phyloP scores from a whole-genome alignment of 352 stramenopile species.

The Globisporangium radiosum region DNA sequence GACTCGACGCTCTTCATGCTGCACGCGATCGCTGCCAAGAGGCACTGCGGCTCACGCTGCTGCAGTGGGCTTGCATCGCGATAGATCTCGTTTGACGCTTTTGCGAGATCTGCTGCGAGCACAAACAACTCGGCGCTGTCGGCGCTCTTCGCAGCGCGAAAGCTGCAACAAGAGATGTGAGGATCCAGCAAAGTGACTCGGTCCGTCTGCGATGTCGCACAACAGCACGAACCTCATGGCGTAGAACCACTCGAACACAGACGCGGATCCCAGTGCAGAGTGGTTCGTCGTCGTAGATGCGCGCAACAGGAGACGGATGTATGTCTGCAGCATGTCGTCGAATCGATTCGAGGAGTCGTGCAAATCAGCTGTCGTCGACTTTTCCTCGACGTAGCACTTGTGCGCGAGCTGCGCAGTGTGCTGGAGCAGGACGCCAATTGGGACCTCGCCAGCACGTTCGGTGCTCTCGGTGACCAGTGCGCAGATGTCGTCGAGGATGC shows the following conservation, averaged over 20 bases:
- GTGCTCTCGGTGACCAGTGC: constrained; percentile 3
- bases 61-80: constrained; percentile 27
- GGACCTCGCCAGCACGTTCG: constrained; percentile 9
- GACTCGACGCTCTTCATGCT: constrained; percentile 50
- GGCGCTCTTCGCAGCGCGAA: constrained; percentile 60
- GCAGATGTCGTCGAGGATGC: constrained; percentile 54
- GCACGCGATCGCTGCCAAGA: constrained; percentile 51
- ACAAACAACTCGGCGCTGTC: constrained; percentile 46
- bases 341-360: constrained; percentile 5
- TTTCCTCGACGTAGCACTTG: constrained; percentile 15
- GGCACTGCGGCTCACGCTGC: constrained; percentile 29
- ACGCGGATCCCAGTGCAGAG: constrained; percentile 24
- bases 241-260: constrained; percentile 75
- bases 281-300: constrained; percentile 5
- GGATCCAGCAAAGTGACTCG: neutral
- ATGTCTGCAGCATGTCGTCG: constrained; percentile 33
- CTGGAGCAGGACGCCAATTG: constrained; percentile 42
- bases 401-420: constrained; percentile 63
- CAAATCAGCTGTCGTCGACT: neutral
- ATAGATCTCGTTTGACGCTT: constrained; percentile 34
- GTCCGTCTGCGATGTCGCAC: too few species aligned
- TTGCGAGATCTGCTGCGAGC: constrained; percentile 47
- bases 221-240: constrained; percentile 44
- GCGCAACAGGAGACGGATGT: constrained; percentile 32
- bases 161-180: constrained; percentile 26